Percentiles rank a stretch among this genome's conserved stretches.
These are phyloP conservation scores for Cutaneotrichosporon cutaneum DNA, from an alignment of 1,284 basidiomycete species.

Conservation along the genomic window DNA sequence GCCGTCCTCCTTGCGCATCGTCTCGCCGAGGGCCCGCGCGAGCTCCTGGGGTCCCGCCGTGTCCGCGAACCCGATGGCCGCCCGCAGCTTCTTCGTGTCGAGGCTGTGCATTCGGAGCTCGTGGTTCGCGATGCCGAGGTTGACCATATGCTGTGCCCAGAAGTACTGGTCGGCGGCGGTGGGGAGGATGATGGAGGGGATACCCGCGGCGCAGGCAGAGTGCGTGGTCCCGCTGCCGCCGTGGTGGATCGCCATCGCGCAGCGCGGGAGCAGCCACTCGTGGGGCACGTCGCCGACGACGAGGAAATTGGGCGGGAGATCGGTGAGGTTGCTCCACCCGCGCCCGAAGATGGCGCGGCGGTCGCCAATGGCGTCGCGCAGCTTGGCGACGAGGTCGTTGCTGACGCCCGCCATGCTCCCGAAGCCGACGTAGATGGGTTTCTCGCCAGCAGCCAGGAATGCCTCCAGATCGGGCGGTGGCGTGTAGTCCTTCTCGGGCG, in stretches of 20 bases:
- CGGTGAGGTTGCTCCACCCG: not conserved
- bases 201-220: not conserved
- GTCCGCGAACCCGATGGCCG: slow-evolving; percentile 1
- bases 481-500: not conserved
- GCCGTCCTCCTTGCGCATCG: not conserved
- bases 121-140: not conserved
- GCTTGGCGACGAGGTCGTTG: not conserved
- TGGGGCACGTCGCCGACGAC: not conserved
- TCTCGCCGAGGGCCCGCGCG: not conserved
- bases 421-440: slow-evolving; percentile 4
- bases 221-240: slow-evolving; percentile 4
- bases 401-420: slow-evolving; percentile 3
- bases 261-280: slow-evolving; percentile 3
- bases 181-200: not conserved
- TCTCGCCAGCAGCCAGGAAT: not conserved
- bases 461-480: not conserved
- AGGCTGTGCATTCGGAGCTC: not conserved
- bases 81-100: not conserved
- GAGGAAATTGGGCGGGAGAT: not conserved
- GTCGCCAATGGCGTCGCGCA: not conserved
- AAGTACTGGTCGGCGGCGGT: slow-evolving; percentile 1
- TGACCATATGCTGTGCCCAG: not conserved
- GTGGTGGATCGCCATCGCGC: slow-evolving; percentile 3
- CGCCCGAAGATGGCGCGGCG: slow-evolving; percentile 7
- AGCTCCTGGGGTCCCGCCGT: not conserved